Conservation (phyloP, 495 filamentous ascomycete species). For the Hamigera avellanea region DNA sequence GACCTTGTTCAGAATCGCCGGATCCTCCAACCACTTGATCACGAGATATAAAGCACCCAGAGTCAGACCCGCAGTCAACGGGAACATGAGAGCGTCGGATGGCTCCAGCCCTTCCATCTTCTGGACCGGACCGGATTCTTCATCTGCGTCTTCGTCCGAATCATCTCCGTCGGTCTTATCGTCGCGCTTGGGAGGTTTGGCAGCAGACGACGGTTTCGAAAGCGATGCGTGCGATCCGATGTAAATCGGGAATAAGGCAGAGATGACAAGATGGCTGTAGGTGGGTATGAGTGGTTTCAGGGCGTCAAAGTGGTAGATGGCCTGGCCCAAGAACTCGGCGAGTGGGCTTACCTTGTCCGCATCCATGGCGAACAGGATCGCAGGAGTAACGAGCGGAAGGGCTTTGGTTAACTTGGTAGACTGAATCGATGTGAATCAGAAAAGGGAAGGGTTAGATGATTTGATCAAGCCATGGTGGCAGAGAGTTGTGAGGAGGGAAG, state of each 20-base stretch:
- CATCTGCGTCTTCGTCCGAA: conserved; percentile 45
- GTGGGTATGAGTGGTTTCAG: conserved; percentile 48
- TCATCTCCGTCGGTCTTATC: conserved; percentile 28
- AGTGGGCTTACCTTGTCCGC: conserved; percentile 32
- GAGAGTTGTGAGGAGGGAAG: too few relatives aligned
- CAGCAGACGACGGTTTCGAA: conserved; percentile 68
- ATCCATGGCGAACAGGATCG: conserved; percentile 21
- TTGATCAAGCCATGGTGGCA: conserved; percentile 9
- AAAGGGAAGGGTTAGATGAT: too few relatives aligned
- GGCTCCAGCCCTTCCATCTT: conserved; percentile 67
- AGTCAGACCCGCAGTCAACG: conserved; percentile 62
- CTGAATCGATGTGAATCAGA: too few relatives aligned
- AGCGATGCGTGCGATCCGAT: conserved; percentile 60
- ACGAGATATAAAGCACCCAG: conserved; percentile 76
- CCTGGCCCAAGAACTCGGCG: conserved; percentile 35
- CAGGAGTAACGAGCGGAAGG: too few relatives aligned
- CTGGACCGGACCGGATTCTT: conserved; percentile 26
- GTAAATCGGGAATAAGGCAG: conserved; percentile 63
- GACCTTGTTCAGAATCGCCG: conserved; percentile 70
- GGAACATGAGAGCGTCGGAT: conserved; percentile 78
- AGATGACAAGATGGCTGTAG: conserved; percentile 53
- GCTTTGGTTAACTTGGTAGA: too few relatives aligned
- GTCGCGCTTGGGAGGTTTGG: conserved; percentile 42
- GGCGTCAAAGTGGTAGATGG: conserved; percentile 37
- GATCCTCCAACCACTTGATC: conserved; percentile 80